phyloP scores from a whole-genome alignment of 2,329 filamentous ascomycete genomes.

The Sordariomycetes sp. region DNA sequence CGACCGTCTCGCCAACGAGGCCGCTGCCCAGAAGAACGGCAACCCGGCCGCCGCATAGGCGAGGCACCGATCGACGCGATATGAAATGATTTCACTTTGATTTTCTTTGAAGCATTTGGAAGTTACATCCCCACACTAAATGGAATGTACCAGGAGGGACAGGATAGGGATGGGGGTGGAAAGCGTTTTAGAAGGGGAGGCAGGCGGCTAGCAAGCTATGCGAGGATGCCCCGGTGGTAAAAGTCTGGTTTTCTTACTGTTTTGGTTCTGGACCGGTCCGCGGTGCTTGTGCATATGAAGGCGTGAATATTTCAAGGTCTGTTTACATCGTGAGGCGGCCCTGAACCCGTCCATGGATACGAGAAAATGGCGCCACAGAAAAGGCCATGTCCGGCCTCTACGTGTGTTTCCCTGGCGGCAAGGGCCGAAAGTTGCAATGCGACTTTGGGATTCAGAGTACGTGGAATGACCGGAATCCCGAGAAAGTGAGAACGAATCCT shows the following conservation, averaged over 20 bases:
- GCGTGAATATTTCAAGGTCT: neutral
- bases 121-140: neutral
- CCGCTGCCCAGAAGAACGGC: constrained; percentile 14
- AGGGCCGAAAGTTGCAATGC: no score
- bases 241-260: neutral
- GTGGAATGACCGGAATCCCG: no score
- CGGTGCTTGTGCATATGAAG: neutral
- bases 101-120: neutral
- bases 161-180: neutral
- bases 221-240: neutral
- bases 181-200: neutral
- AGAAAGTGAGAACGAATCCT: no score
- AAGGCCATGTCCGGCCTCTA: no score
- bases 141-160: neutral
- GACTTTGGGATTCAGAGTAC: no score
- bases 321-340: neutral
- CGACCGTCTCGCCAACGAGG: constrained; percentile 54
- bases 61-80: neutral
- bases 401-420: no score
- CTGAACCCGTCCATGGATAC: neutral
- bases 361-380: no score
- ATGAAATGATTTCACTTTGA: neutral
- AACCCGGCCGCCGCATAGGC: constrained; percentile 8
- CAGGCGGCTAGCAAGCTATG: neutral
- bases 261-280: neutral